Base-by-base conservation (phyloP, 208 protist species). In the Trypanosoma theileri region DNA sequence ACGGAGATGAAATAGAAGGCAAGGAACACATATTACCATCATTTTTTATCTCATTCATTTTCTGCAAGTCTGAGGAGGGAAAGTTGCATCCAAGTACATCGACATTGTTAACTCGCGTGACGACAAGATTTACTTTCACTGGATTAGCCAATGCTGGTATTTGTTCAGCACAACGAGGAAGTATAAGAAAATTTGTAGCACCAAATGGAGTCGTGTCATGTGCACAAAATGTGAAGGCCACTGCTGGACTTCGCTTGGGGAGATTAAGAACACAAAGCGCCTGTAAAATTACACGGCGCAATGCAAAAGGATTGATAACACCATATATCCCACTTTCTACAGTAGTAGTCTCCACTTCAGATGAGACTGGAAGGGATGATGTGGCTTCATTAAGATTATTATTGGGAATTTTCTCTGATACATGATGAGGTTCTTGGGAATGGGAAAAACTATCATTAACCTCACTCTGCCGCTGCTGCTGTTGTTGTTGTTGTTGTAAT, bases 211-310 rank as follows among this genome's bases (percentile, higher is more conserved):
- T 50, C 21, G 67, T 55, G 35, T 76, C 71, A 66, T 76, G 71
- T 22, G 22, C 6, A 54, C 14, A 54, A 8, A 75, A 31, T 24
- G 28, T 63, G 64, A 85, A 85, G 4, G 75, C 31, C 2, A 59
- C 80, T 13, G 75, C 68, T n/a, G 69, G 75, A 54, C 75, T 81
- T 22, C 80, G 66, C 3, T 66, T 57, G 0, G 80, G 80, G 17
- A 73, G 63, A 45, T 73, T 58, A 12, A 85, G 56, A 60, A 74
- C 71, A 17, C 81, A 58, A 14, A 85, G 56, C 22, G 68, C 61
- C 65, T 81, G 80, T 31, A 76, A 41, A 62, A 81, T 35, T 45
- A 41, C 40, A 14, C 75, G 80, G 14, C 71, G 71, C 19, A 74
- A 31, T 3, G 64, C 45, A 35, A 45, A 45, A 28, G 56, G 50